A percentile compares a stretch with the other conserved stretches of the same genome.
Conservation (phyloP, 2,329 filamentous ascomycete species). For the Proliferodiscus dingleyae region DNA sequence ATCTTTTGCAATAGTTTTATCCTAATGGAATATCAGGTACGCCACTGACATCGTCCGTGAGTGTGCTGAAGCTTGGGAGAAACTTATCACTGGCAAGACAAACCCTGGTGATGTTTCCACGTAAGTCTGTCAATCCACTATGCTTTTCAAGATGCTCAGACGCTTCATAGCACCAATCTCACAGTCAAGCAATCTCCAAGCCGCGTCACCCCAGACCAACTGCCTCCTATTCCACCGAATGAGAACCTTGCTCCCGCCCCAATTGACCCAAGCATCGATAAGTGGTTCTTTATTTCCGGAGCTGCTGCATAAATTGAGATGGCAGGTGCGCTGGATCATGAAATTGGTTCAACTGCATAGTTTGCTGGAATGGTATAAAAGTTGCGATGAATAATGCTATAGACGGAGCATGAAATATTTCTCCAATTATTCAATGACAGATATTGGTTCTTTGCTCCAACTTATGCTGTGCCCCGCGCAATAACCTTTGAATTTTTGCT, state of each 20-base stretch:
- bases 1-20: neutral
- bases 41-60: conserved; percentile 93
- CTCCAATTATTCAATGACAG: neutral
- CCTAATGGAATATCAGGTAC: conserved; percentile 55
- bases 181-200: conserved; percentile 68
- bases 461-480: neutral
- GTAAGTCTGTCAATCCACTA: conserved; percentile 49
- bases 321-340: neutral
- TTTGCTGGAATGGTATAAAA: neutral
- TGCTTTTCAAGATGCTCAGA: conserved; percentile 27
- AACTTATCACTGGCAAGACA: conserved; percentile 87
- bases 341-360: neutral
- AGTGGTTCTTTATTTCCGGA: conserved; percentile 99
- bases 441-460: neutral
- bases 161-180: conserved; percentile 66
- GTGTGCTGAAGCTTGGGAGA: conserved; percentile 96
- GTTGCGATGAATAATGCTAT: conserved; percentile 1
- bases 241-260: conserved; percentile 80
- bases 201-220: conserved; percentile 63
- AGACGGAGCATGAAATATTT: neutral
- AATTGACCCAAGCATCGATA: conserved; percentile 96
- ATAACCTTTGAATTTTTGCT: neutral
- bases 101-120: conserved; percentile 71
- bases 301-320: conserved; percentile 68
- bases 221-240: conserved; percentile 71